These are phyloP conservation scores for Penicillium italicum DNA, from an alignment of 2,329 filamentous ascomycete genomes.

Conservation along the genomic window DNA sequence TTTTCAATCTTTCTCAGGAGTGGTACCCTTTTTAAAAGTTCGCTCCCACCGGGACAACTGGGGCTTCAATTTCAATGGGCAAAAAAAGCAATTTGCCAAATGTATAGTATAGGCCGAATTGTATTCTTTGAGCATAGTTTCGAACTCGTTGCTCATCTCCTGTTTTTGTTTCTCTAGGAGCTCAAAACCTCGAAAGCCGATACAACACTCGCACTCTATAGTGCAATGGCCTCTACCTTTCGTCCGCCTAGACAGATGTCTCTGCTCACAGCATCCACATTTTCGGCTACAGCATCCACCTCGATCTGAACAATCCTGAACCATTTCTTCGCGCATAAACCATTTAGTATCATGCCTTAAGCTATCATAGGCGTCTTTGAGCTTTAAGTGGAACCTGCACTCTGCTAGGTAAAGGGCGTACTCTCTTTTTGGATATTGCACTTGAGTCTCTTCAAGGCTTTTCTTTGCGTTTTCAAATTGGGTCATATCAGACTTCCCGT, in stretches of 20 bases:
- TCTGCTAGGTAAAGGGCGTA: neutral
- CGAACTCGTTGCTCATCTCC: neutral
- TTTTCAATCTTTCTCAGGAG: neutral
- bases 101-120: neutral
- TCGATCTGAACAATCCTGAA: constrained; percentile 7
- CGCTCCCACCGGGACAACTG: neutral
- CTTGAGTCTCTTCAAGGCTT: neutral
- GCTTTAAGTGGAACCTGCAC: neutral
- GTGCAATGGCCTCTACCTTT: constrained; percentile 13
- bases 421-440: neutral
- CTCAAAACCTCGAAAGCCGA: constrained; percentile 1
- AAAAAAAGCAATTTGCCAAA: neutral
- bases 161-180: neutral
- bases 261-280: constrained; percentile 10
- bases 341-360: constrained; percentile 3
- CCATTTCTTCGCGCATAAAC: constrained; percentile 10
- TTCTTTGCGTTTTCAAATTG: neutral
- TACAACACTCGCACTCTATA: constrained; percentile 9
- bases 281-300: constrained; percentile 12
- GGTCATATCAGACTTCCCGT: neutral
- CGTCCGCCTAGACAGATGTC: neutral
- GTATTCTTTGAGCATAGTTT: neutral
- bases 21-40: neutral
- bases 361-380: neutral
- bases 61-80: neutral